Percentiles rank a stretch among this genome's conserved stretches.
Evolutionary conservation across 2,329 filamentous ascomycete species (phyloP).

Genomic region (Calonectria henricotiae): DNA sequence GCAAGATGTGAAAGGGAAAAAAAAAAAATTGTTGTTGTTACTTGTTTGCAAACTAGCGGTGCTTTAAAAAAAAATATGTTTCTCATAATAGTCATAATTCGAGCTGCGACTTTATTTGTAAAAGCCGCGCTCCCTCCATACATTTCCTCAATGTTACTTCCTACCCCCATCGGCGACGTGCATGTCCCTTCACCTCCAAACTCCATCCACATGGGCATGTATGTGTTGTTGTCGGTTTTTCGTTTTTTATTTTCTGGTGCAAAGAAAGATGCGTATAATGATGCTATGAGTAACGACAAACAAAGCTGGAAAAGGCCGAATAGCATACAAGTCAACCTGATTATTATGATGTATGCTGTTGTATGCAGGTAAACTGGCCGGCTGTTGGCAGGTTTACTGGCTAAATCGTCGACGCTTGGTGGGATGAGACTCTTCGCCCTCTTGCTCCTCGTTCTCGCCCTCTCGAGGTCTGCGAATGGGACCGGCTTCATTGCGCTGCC

Average conservation of each 20-base stretch:
- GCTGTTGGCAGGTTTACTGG: conserved; percentile 26
- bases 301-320: not conserved
- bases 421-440: conserved; percentile 42
- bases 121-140: not conserved
- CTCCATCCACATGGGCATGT: not conserved
- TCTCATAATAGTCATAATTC: conserved; percentile 13
- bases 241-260: not conserved
- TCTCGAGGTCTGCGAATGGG: conserved; percentile 45
- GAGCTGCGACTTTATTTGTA: conserved; percentile 3
- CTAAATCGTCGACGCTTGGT: conserved; percentile 50
- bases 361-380: not conserved
- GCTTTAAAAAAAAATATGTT: not conserved
- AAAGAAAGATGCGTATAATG: conserved; percentile 2
- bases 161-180: not conserved
- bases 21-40: not conserved
- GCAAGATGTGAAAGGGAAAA: not conserved
- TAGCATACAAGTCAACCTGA: not conserved
- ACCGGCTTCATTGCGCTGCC: conserved; percentile 38
- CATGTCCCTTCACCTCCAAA: not conserved
- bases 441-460: conserved; percentile 41
- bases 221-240: not conserved
- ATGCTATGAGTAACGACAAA: not conserved
- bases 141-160: not conserved
- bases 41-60: not conserved
- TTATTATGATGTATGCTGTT: not conserved